phyloP scores from a whole-genome alignment of 202 grass and related monocot species.

The Schoenoplectus triqueter region DNA sequence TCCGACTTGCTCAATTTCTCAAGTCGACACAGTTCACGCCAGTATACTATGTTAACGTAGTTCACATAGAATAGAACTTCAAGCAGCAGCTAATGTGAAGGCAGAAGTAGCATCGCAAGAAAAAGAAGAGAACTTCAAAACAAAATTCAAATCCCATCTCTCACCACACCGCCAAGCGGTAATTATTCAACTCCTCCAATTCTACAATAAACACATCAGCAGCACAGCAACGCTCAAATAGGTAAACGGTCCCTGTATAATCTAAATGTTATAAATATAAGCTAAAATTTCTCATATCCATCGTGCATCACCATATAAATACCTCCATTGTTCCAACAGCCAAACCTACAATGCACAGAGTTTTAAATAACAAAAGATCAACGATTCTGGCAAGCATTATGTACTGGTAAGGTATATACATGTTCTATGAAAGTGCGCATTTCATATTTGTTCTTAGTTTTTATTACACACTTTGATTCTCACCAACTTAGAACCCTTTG shows the following conservation, averaged over 20 bases:
- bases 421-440: not conserved
- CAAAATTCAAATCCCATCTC: conserved; percentile 10
- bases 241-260: not conserved
- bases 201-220: conserved; percentile 31
- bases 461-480: not conserved
- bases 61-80: not conserved
- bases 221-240: conserved; percentile 15
- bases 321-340: not conserved
- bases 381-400: too few species aligned
- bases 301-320: conserved; percentile 18
- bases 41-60: not conserved
- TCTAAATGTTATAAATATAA: conserved; percentile 23
- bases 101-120: not conserved
- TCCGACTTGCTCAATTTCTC: too few species aligned
- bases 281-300: not conserved
- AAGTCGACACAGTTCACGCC: too few species aligned
- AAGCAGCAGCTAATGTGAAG: not conserved
- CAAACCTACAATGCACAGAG: conserved; percentile 22
- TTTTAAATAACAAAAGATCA: not conserved
- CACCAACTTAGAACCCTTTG: not conserved
- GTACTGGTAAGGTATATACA: not conserved
- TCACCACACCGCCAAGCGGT: conserved; percentile 1
- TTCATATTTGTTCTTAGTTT: not conserved
- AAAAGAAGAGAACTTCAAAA: not conserved
- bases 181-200: conserved; percentile 30